Evolutionary conservation across 148 eudicot genomes (phyloP), one percentile per base, ranked within the genome.

Genomic region (Rhododendron simsii): DNA sequence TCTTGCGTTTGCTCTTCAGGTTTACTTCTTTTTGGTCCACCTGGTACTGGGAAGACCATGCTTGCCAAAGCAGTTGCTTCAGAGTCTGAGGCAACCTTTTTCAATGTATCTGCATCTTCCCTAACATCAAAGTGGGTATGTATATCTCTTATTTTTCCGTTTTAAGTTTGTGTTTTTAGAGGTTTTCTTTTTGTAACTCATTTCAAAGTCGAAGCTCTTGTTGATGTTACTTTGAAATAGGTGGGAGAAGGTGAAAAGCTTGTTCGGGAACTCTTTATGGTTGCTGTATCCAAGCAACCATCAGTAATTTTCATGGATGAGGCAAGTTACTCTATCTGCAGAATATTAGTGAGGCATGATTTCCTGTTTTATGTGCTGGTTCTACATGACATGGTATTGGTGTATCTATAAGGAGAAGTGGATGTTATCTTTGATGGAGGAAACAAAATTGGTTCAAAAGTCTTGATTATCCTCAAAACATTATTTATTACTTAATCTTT

Each of bases 51-150:
- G 55, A 97, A 97, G 89, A 97, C 99, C 77, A 88, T 97, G 98
- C 98, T 97, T 89, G 99, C 99, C 21, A 97, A 97, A 91, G 99
- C 99, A 82, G 98, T 97, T 88, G 99, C 99, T 80, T 97, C 99
- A 84, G 95, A 97, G 89, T 95, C 98, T n/a, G 89, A 89, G 73
- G 99, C 99, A 81, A 97, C 99, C 20, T 97, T 97, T 88, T 97
- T 97, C 84, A 97, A 92, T 87, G 94, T 97, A 47, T 97, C 99
- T 26, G 98, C 99, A 69, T 97, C 99, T 88, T 93, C 99, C 81
- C 89, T 97, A 85, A 97, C 99, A 78, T 95, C 99, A 85, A 97
- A 97, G 90, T 97, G 94, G 92, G 98, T 96, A 50, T 44, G 90
- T 86, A 61, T 85, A 69, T 85, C 50, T 82, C 75, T 69, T 76